Percentiles rank a stretch among this genome's conserved stretches.
Conservation (phyloP, 2,329 filamentous ascomycete genomes). For the Apiospora saccharicola region DNA sequence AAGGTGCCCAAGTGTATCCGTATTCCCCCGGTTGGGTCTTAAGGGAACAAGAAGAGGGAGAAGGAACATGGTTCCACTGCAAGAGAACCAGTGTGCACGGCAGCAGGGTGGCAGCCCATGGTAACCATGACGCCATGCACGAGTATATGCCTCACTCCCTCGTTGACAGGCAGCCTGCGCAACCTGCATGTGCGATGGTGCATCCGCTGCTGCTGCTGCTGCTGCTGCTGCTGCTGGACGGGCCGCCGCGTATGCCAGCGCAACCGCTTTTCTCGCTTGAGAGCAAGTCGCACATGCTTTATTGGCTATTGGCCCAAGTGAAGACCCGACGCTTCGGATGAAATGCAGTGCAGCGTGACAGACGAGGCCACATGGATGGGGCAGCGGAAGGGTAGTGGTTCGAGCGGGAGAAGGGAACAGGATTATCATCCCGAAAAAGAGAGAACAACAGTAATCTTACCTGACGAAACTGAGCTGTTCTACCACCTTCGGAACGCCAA, state of each 20-base stretch:
- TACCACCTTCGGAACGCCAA: conserved; percentile 64
- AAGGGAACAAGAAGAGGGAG: background rate
- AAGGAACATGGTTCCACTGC: background rate
- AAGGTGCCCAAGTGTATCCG: conserved; percentile 29
- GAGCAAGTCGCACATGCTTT: conserved; percentile 30
- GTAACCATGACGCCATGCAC: background rate
- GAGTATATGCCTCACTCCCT: background rate
- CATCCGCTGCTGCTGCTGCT: conserved; percentile 28
- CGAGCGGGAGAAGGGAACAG: conserved; percentile 23
- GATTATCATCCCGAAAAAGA: conserved; percentile 12
- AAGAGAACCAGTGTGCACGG: background rate
- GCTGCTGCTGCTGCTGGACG: conserved; percentile 33
- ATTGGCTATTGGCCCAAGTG: conserved; percentile 30
- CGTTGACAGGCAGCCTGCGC: background rate
- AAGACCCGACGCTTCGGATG: conserved; percentile 32
- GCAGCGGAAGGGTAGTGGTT: conserved; percentile 6
- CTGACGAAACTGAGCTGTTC: conserved; percentile 77
- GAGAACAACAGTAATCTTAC: conserved; percentile 54
- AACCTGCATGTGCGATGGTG: background rate
- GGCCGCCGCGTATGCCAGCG: conserved; percentile 38
- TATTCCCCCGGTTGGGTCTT: conserved; percentile 23
- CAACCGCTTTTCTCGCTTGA: conserved; percentile 33
- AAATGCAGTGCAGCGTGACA: conserved; percentile 31
- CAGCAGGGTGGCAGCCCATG: background rate
- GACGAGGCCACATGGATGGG: conserved; percentile 25